Base-by-base conservation (phyloP, 441 rosid genomes). In the Pelargonium citronellum region DNA sequence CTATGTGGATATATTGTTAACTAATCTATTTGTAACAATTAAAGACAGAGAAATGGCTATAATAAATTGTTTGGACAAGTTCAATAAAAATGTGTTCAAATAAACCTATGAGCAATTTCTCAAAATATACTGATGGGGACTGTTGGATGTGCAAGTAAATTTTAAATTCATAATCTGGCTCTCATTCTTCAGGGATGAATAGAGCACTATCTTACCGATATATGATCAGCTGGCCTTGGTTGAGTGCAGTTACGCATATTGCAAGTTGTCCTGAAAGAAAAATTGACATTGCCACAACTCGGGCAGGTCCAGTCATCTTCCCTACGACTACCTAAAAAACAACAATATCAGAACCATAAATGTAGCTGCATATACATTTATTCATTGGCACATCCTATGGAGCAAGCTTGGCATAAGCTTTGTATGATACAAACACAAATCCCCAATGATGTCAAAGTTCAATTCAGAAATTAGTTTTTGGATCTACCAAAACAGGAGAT, bases 251-350 rank as follows among this genome's bases (percentile, higher is more conserved):
- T 95, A 37, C 97, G 98, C 99, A 95, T 95, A 74, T 95, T 95
- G 76, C 99, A 95, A 62, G 98, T 92, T 41, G 96, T 95, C 85
- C 98, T 83, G 71, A 95, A 95, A 5, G 98, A 91, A 79, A 95
- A 95, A 68, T 95, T 95, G 71, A 92, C 99, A 78, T 95, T 95
- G 68, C 96, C 95, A 75, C 99, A 95, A 72, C 95, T 95, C 7
- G 98, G 97, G 46, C 98, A 95, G 39, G 96, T 92, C 99, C 98
- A 95, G 74, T 95, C 99, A 81, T 92, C 98, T 75, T 95, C 99
- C 82, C 99, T 87, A 8, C 99, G 92, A 64, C 99, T 88, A 46
- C 97, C 99, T 95, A 70, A 19, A 64, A 58, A 67, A 61, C 70
- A 74, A 66, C 22, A 55, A 55, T 55, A 55, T 16, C 61, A 17